Evolutionary conservation across 805 yeast species (phyloP).

Genomic region (Cyberlindnera sargentensis): DNA sequence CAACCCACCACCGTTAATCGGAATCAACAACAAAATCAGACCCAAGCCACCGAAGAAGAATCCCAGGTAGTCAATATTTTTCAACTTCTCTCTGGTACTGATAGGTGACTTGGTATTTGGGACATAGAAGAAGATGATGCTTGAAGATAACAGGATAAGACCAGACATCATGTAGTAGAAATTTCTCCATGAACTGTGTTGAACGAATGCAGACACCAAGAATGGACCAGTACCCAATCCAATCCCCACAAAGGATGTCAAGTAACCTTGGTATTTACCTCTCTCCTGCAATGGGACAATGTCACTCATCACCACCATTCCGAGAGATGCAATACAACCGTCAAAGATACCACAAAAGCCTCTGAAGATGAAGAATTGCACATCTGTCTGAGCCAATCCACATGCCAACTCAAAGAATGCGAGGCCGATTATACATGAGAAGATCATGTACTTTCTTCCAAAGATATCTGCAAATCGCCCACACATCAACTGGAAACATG

Average conservation of each 20-base stretch:
- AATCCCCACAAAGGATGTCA: constrained; percentile 42
- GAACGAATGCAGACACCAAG: constrained; percentile 34
- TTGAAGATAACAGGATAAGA: constrained; percentile 37
- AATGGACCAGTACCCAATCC: constrained; percentile 43
- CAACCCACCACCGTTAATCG: constrained; percentile 56
- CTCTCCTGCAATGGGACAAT: constrained; percentile 45
- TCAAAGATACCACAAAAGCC: constrained; percentile 53
- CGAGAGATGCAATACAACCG: constrained; percentile 45
- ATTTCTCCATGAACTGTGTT: constrained; percentile 32
- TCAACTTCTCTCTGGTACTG: constrained; percentile 34
- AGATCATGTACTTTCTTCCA: constrained; percentile 41
- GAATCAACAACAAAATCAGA: constrained; percentile 42
- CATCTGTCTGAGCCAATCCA: constrained; percentile 42
- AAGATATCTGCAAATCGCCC: constrained; percentile 54
- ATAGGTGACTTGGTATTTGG: constrained; percentile 29
- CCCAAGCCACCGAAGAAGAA: constrained; percentile 41
- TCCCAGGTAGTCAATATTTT: constrained; percentile 50
- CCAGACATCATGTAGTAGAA: constrained; percentile 36
- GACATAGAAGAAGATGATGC: constrained; percentile 36
- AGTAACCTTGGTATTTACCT: constrained; percentile 51
- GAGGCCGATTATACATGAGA: constrained; percentile 34
- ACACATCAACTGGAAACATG: constrained; percentile 45
- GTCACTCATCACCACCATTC: constrained; percentile 50
- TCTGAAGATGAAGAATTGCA: constrained; percentile 45
- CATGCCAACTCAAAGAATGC: constrained; percentile 42